Evolutionary conservation across 768 basidiomycete genomes (phyloP), one percentile per base, ranked within the genome.

Genomic region (Boletales sp.): DNA sequence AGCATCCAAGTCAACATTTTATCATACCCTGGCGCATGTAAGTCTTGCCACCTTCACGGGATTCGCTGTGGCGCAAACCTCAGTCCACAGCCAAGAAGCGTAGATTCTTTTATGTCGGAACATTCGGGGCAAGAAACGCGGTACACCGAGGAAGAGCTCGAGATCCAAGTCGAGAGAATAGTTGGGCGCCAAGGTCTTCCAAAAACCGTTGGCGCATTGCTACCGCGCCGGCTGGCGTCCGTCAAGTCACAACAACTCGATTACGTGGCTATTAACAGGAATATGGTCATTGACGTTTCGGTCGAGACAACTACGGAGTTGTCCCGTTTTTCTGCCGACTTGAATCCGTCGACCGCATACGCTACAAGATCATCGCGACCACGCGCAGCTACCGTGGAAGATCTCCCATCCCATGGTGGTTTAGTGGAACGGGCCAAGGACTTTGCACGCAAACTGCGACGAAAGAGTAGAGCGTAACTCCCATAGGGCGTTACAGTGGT

Each of bases 161-260:
- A 79, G 38, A 79, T 76, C 9, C 74, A 72, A 44, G 69, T 82
- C 53, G 71, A 76, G 38, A 73, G 72, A 44, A 77, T 80, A 56
- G 69, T 65, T 8, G 73, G 72, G 3, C 73, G 72, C 32, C 68
- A 68, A 54, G 73, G 67, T 41, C 64, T 79, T 36, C 72, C 76
- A 3, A 71, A 70, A 43, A 71, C 74, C 14, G 56, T 78, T 17
- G 69, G 70, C 39, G 60, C 67, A 13, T 57, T 80, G 21, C 58
- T 81, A 46, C 73, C 79, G n/a, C 68, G 77, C 35, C 67, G 77
- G 17, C 65, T 78, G 36, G 72, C 69, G 48, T 74, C 77, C 30
- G 65, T 75, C 2, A 67, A 66, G 42, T 77, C 78, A 4, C 62
- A 70, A 9, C 66, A 70, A 9, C 66, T 65, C 42, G 62, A 75